These are phyloP conservation scores for Pleurotus citrinopileatus DNA, from an alignment of 768 basidiomycete species.

Conservation along the genomic window DNA sequence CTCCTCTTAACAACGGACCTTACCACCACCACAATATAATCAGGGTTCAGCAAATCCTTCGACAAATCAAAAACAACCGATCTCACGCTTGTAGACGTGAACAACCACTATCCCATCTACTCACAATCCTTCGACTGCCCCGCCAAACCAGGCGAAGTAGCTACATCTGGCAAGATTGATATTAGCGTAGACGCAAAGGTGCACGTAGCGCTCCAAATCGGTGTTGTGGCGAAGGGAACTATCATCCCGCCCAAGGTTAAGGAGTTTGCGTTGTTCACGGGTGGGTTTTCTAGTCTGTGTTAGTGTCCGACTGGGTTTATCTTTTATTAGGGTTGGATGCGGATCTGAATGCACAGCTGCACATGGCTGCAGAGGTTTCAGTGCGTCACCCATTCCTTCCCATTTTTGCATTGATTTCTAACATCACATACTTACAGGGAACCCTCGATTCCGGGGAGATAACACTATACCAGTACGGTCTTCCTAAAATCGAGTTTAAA, in stretches of 20 bases:
- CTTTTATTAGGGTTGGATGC: slow-evolving; percentile 20
- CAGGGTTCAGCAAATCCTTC: slow-evolving; percentile 14
- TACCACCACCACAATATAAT: neutral
- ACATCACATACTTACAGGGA: slow-evolving; percentile 15
- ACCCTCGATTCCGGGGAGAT: slow-evolving; percentile 25
- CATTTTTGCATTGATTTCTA: neutral
- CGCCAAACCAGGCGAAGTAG: no score
- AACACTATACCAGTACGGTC: slow-evolving; percentile 25
- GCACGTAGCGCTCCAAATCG: slow-evolving; percentile 22
- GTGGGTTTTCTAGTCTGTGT: neutral
- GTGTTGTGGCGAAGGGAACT: slow-evolving; percentile 22
- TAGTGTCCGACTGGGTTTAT: neutral
- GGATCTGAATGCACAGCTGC: slow-evolving; percentile 24
- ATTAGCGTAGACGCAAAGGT: slow-evolving; percentile 17
- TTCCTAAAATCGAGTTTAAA: slow-evolving; percentile 29
- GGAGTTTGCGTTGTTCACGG: slow-evolving; percentile 24
- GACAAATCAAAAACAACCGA: slow-evolving; percentile 9
- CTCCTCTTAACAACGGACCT: neutral
- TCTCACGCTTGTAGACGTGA: slow-evolving; percentile 18
- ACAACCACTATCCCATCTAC: slow-evolving; percentile 18
- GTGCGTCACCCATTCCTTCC: slow-evolving; percentile 15
- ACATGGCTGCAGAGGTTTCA: slow-evolving; percentile 21
- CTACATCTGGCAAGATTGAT: slow-evolving; percentile 10
- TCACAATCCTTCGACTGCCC: slow-evolving; percentile 16
- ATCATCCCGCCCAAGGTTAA: slow-evolving; percentile 28